Evolutionary conservation across 2,329 filamentous ascomycete species (phyloP).

Genomic region (Botrytis fragariae): DNA sequence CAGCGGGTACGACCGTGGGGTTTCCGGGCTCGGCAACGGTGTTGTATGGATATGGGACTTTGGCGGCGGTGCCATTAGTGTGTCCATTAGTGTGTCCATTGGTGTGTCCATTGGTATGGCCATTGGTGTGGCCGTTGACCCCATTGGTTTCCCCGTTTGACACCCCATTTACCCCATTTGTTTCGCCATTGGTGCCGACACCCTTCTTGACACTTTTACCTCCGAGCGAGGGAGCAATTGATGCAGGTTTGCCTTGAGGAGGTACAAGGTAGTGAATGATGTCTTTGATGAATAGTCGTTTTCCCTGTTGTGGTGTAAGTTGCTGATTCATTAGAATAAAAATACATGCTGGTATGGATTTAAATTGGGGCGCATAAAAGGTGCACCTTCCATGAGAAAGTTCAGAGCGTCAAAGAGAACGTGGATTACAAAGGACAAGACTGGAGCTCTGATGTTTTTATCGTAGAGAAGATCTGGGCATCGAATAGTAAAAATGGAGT

Average conservation of each 20-base stretch:
- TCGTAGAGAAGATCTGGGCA: neutral
- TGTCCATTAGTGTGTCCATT: conserved; percentile 28
- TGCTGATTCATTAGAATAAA: conserved; percentile 1
- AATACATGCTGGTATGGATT: neutral
- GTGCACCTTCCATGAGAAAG: neutral
- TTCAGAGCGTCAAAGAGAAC: neutral
- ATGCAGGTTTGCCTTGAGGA: conserved; percentile 64
- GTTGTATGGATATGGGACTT: conserved; percentile 53
- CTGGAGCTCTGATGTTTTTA: neutral
- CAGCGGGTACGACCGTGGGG: conserved; percentile 78
- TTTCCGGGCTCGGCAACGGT: conserved; percentile 65
- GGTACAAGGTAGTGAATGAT: conserved; percentile 91
- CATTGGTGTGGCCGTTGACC: conserved; percentile 31
- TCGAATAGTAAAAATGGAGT: neutral
- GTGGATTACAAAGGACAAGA: neutral
- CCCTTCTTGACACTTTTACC: conserved; percentile 36
- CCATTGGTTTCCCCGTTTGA: conserved; percentile 30
- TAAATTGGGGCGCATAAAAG: neutral
- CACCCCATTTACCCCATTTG: conserved; percentile 31
- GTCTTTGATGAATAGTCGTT: conserved; percentile 96
- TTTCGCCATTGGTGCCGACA: conserved; percentile 35
- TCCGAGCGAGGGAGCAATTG: conserved; percentile 73
- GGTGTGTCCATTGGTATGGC: conserved; percentile 29
- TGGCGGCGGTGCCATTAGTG: conserved; percentile 7
- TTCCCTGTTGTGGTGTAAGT: conserved; percentile 41